Evolutionary conservation across 2,329 filamentous ascomycete species (phyloP).

Genomic region (Penicillium capsulatum): DNA sequence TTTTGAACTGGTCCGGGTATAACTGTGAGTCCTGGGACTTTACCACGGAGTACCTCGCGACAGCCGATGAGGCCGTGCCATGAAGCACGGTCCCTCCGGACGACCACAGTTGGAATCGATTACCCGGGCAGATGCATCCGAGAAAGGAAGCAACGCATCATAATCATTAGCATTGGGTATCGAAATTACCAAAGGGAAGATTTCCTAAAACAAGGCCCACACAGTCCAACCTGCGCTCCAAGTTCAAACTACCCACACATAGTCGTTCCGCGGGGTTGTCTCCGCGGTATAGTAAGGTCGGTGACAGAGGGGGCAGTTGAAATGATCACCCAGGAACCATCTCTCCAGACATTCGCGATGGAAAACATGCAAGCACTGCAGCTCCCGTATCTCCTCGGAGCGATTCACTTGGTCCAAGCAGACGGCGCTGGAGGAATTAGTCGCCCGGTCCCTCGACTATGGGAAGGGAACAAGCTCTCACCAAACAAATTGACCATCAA

Average conservation of each 20-base stretch:
- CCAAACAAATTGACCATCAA: conserved; percentile 37
- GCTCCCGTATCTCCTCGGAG: conserved; percentile 35
- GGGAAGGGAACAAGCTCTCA: conserved; percentile 23
- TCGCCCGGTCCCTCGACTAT: conserved; percentile 5
- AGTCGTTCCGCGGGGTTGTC: conserved; percentile 28
- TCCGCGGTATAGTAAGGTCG: conserved; percentile 34
- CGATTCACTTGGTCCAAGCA: conserved; percentile 38
- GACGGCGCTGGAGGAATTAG: conserved; percentile 27
- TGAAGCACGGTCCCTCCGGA: no score
- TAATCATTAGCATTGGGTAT: conserved; percentile 2
- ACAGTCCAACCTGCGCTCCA: background rate
- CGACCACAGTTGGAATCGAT: no score
- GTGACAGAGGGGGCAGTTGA: conserved; percentile 38
- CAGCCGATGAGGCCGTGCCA: conserved; percentile 19
- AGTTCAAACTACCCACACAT: conserved; percentile 37
- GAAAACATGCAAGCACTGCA: conserved; percentile 40
- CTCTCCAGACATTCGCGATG: conserved; percentile 39
- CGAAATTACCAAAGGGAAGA: background rate
- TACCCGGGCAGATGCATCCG: background rate
- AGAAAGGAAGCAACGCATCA: conserved; percentile 1
- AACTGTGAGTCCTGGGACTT: conserved; percentile 35
- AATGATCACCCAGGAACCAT: conserved; percentile 40
- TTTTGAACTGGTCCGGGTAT: conserved; percentile 34
- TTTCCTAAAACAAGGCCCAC: background rate
- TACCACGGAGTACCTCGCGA: conserved; percentile 27